These are phyloP conservation scores for Chamaecrista fasciculata DNA, from an alignment of 306 rosid species.

Conservation along the genomic window DNA sequence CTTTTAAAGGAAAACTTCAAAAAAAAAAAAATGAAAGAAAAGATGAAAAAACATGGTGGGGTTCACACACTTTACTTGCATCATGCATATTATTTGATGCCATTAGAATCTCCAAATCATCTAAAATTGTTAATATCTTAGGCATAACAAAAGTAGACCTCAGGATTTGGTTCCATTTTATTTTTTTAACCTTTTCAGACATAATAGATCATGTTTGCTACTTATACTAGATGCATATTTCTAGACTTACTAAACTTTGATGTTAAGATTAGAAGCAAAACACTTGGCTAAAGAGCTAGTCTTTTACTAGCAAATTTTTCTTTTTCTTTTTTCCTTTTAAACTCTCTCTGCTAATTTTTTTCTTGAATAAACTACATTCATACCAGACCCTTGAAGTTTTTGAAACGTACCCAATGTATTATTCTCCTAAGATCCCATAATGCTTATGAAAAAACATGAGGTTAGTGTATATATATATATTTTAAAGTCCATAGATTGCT, in stretches of 20 bases:
- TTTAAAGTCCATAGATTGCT: no score
- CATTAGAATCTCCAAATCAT: conserved; percentile 7
- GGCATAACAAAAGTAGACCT: conserved; percentile 27
- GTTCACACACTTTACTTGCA: conserved; percentile 32
- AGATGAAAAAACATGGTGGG: conserved; percentile 9
- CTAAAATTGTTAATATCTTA: background rate
- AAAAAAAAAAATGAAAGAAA: background rate
- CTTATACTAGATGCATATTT: no score
- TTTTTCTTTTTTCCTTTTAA: no score
- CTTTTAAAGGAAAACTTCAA: no score
- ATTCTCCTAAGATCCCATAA: no score
- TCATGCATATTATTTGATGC: conserved; percentile 19
- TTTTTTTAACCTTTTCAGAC: conserved; percentile 14
- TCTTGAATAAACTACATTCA: no score
- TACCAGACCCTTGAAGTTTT: no score
- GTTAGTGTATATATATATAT: no score
- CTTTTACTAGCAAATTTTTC: background rate
- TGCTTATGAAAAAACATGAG: no score
- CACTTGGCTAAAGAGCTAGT: background rate
- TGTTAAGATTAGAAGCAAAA: background rate
- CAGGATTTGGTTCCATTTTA: conserved; percentile 8
- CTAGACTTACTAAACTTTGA: background rate
- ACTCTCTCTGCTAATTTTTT: no score
- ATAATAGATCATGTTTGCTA: no score
- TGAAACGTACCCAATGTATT: no score